Conservation (phyloP, 257 asterid species). For the Phtheirospermum japonicum region DNA sequence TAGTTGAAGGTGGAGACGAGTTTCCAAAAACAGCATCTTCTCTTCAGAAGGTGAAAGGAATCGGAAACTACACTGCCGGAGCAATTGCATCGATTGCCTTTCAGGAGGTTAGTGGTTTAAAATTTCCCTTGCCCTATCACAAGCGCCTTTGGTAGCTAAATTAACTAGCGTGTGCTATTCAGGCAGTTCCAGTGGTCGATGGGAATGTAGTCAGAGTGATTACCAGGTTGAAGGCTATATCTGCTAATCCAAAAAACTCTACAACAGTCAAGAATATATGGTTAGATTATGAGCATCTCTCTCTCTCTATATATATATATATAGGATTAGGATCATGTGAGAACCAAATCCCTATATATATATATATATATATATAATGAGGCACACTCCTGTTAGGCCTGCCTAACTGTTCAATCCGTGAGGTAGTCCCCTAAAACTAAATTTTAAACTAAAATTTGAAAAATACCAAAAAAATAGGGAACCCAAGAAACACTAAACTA, state of each 20-base stretch:
- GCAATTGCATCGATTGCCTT: conserved; percentile 96
- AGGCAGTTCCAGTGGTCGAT: conserved; percentile 96
- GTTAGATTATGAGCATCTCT: conserved; percentile 38
- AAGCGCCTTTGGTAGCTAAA: conserved; percentile 15
- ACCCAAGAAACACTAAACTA: too few species aligned
- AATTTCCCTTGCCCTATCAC: conserved; percentile 3
- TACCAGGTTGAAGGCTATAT: conserved; percentile 79
- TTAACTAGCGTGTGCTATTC: conserved; percentile 28
- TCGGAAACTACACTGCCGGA: conserved; percentile 96
- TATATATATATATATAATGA: too few species aligned
- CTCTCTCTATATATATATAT: too few species aligned
- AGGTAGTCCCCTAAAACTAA: too few species aligned
- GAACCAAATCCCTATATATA: not conserved
- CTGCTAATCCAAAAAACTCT: conserved; percentile 75
- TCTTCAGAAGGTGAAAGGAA: too few species aligned
- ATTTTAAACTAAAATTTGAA: too few species aligned
- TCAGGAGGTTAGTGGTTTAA: conserved; percentile 55
- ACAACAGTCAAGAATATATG: conserved; percentile 70
- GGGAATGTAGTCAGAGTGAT: conserved; percentile 93
- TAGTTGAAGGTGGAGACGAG: conserved; percentile 75
- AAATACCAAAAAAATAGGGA: too few species aligned
- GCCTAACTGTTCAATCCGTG: too few species aligned
- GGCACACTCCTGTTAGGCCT: too few species aligned
- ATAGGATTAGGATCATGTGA: too few species aligned
- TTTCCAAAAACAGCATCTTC: too few species aligned